These are phyloP conservation scores for Lactarius trivialis DNA, from an alignment of 768 basidiomycete species.

Conservation along the genomic window DNA sequence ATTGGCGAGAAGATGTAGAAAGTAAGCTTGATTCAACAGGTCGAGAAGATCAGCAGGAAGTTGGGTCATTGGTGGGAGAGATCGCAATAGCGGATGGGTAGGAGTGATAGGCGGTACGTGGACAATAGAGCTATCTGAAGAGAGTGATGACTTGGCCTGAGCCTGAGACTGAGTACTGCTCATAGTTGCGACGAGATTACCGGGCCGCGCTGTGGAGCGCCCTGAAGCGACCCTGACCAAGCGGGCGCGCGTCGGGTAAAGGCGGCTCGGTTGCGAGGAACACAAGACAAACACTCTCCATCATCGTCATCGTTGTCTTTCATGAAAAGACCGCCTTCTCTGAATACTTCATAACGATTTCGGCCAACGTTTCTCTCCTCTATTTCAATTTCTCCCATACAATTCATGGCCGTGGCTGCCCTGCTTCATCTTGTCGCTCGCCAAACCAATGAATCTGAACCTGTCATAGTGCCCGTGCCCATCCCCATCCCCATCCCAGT, in stretches of 20 bases:
- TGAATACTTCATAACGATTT: neutral
- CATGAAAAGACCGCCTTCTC: neutral
- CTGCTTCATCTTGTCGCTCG: constrained; percentile 7
- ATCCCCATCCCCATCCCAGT: neutral
- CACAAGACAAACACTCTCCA: neutral
- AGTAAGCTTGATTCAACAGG: constrained; percentile 52
- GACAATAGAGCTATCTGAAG: neutral
- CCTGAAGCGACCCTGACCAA: neutral
- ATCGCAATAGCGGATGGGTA: constrained; percentile 22
- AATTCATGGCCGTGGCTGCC: constrained; percentile 7
- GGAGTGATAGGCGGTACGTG: constrained; percentile 6
- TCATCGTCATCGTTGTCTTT: neutral
- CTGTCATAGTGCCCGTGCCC: constrained; percentile 1
- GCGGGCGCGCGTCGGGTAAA: neutral
- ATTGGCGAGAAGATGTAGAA: constrained; percentile 61
- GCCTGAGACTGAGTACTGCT: neutral
- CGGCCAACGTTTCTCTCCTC: neutral
- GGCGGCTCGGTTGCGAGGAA: neutral
- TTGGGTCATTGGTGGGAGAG: constrained; percentile 23
- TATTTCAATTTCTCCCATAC: neutral
- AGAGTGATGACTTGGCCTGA: neutral
- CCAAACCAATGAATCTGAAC: constrained; percentile 7
- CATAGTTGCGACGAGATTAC: neutral
- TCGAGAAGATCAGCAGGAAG: constrained; percentile 54
- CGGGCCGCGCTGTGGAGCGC: neutral